These are phyloP conservation scores for Pseudogymnoascus sp. DNA, from an alignment of 2,329 filamentous ascomycete genomes.

Conservation along the genomic window DNA sequence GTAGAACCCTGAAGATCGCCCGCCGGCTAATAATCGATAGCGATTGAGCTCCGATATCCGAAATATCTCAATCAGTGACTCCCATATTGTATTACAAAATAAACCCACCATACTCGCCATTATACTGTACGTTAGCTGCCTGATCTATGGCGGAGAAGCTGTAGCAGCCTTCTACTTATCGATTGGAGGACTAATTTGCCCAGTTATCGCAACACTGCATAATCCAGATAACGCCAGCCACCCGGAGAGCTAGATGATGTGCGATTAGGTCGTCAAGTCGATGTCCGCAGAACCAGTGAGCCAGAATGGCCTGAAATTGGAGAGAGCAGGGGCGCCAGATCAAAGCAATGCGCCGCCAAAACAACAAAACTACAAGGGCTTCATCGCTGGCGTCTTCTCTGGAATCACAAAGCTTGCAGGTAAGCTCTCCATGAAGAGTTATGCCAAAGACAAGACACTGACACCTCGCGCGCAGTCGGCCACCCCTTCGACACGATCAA, in stretches of 20 bases:
- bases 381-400: constrained; percentile 92
- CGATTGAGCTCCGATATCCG: constrained; percentile 7
- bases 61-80: neutral
- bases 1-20: constrained; percentile 2
- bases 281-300: constrained; percentile 1
- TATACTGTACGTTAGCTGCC: neutral
- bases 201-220: neutral
- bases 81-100: neutral
- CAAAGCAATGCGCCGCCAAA: neutral
- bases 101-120: neutral
- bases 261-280: neutral
- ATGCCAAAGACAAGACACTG: neutral
- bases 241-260: neutral
- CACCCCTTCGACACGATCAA: constrained; percentile 94
- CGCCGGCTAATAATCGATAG: constrained; percentile 9
- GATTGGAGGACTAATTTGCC: neutral
- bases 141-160: neutral
- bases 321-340: neutral
- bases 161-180: neutral
- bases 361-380: constrained; percentile 67
- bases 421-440: constrained; percentile 36
- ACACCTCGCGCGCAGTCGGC: constrained; percentile 37
- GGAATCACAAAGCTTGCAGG: constrained; percentile 84
- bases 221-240: neutral
- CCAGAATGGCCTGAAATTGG: constrained; percentile 6